Evolutionary conservation across 2,329 filamentous ascomycete species (phyloP), one percentile per base, ranked within the genome.

Genomic region (Venturia nashicola): DNA sequence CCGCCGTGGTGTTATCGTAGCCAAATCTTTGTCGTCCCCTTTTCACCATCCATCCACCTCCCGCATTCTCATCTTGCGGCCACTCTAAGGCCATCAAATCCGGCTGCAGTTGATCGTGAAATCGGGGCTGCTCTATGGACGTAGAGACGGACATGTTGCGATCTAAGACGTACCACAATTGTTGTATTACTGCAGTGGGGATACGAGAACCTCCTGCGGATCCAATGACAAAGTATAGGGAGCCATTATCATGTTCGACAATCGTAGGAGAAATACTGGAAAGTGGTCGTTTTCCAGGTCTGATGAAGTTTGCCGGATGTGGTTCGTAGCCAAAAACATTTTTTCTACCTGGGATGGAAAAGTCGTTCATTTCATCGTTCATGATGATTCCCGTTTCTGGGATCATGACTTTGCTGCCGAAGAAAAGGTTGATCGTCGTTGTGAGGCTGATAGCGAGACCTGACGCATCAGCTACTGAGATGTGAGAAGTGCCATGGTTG

Each of bases 241-340:
- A 80, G 20, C 84, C 82, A 69, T 87, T 85, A 0, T 82, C 76
- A 36, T 82, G 77, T 69, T 92, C 89, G 67, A 87, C 83, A 61
- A 95, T 92, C 64, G 90, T 79, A 4, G 92, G 91, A 0, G 88
- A 86, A 68, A 94, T 91, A 67, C 88, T 92, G 1, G 88, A 92
- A 4, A 97, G 78, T 0, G 92, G 91, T 0, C 93, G 84, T 75
- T 97, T 97, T 59, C 84, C 82, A 0, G 90, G 85, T 5, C 85
- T 82, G 72, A 97, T 86, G 72, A 86, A 97, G 79, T 97, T 97
- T 55, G 86, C 82, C 4, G 85, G 83, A 0, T 85, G 87, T 1
- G 93, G 91, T 55, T 87, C 83, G 76, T 91, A 96, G 62, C 91
- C 91, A 72, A 97, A 97, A 34, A 86, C 85, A 72, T 96, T 96